Evolutionary conservation across 78 protist genomes (phyloP).

Genomic region (Chrysochromulina tobinii): DNA sequence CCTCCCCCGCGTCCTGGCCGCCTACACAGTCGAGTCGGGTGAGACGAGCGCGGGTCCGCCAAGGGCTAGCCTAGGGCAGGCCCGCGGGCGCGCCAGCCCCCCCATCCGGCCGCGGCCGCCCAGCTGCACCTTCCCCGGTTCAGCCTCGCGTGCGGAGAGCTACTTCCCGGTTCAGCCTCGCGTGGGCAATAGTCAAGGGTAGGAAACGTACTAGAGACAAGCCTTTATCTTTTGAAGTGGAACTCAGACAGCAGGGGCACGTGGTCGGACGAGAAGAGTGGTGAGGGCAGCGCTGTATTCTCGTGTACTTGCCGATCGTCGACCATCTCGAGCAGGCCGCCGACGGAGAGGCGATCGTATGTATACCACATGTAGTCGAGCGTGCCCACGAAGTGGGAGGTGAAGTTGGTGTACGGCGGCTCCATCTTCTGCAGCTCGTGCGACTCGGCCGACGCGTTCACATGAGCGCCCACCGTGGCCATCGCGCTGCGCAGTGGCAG

Average conservation of each 20-base stretch:
- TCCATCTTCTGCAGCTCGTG: slow-evolving; percentile 21
- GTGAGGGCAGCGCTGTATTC: slow-evolving; percentile 4
- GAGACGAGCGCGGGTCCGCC: no score
- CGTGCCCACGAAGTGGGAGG: neutral
- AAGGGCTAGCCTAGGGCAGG: no score
- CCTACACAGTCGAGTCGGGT: no score
- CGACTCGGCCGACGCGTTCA: neutral
- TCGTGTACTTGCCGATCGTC: neutral
- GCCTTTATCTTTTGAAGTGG: neutral
- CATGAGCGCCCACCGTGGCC: slow-evolving; percentile 23
- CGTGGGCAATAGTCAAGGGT: no score
- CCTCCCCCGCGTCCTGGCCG: no score
- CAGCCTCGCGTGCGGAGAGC: no score
- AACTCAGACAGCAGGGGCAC: neutral
- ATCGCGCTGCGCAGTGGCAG: neutral
- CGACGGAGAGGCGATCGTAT: neutral
- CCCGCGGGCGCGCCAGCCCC: no score
- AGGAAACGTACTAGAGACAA: no score
- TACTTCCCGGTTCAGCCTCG: no score
- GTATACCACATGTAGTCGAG: slow-evolving; percentile 19
- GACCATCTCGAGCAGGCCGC: neutral
- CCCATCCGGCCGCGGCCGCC: no score
- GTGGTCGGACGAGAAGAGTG: slow-evolving; percentile 19
- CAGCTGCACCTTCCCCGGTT: no score
- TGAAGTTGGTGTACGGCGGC: slow-evolving; percentile 12